Percentiles rank a stretch among this genome's conserved stretches.
Evolutionary conservation across 1,284 basidiomycete genomes (phyloP).

Genomic region (Leccinum glutinopallens): DNA sequence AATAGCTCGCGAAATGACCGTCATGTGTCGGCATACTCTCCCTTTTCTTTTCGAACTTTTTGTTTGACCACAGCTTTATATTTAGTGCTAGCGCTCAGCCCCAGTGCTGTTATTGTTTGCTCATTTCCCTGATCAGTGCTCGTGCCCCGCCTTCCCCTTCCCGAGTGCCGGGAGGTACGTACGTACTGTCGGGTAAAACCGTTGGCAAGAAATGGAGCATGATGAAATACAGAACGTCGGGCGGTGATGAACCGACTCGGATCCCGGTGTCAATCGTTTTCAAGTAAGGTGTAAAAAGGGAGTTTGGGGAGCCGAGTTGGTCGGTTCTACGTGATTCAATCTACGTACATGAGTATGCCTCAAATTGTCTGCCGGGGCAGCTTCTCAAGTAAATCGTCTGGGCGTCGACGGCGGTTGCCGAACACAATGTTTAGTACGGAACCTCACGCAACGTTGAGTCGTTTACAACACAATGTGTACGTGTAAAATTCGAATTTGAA

Average conservation of each 20-base stretch:
- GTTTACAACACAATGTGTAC: too few species aligned
- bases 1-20: background rate
- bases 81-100: background rate
- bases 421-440: too few species aligned
- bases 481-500: too few species aligned
- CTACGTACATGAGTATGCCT: too few species aligned
- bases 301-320: too few species aligned
- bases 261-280: too few species aligned
- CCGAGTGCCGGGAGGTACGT: background rate
- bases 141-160: background rate
- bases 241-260: background rate
- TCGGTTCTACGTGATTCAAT: too few species aligned
- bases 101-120: background rate
- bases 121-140: background rate
- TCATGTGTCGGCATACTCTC: background rate
- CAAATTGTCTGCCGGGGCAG: too few species aligned
- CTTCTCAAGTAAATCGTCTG: too few species aligned
- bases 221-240: background rate
- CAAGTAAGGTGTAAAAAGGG: too few species aligned
- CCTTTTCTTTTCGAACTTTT: background rate
- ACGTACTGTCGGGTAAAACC: background rate
- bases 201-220: background rate
- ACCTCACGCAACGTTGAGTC: too few species aligned
- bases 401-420: too few species aligned
- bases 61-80: background rate